Base-by-base conservation (phyloP, 2,329 filamentous ascomycete genomes). In the Nemania sp. region DNA sequence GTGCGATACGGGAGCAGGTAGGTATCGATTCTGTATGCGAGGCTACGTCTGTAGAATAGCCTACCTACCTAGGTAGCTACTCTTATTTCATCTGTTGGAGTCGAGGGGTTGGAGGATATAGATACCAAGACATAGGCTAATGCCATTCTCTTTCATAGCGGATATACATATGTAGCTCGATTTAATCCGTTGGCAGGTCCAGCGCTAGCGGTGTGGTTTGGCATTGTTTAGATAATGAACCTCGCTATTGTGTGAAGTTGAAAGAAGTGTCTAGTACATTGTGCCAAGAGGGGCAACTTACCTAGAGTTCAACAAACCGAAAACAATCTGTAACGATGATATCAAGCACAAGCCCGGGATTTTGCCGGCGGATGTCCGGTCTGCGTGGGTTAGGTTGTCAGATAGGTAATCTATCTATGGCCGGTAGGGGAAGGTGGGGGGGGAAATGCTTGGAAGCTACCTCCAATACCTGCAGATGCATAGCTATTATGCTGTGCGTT, bases 361-460 rank as follows among this genome's bases (percentile, higher is more conserved):
- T 64, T 64, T 64, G 20, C 62, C 62, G 62, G 47, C 45, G 45
- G 47, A 22, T 58, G 20, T 47, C 22, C n/a, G 24, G 20, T 13
- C 8, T 27, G 11, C 22, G 20, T 24, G n/a, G n/a, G n/a, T n/a
- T n/a, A n/a, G n/a, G n/a, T n/a, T n/a, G n/a, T n/a, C n/a, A n/a
- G n/a, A n/a, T n/a, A n/a, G n/a, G n/a, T n/a, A n/a, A n/a, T 22
- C 5, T n/a, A 15, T 32, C 3, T 26, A 32, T 10, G 20, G 51
- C 24, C 18, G 26, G 26, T 32, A 32, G 18, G 11, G 27, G 18
- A 53, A 32, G 26, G 51, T 35, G 51, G 51, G 27, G 51, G 13
- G n/a, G n/a, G n/a, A n/a, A n/a, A n/a, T n/a, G n/a, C n/a, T n/a
- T n/a, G n/a, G 15, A 29, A 27, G 20, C 20, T 51, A 27, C 11